A percentile compares a stretch with the other conserved stretches of the same genome.
Conservation (phyloP, 202 grass and related monocot genomes). For the Bolboschoenoplectus hybrid region DNA sequence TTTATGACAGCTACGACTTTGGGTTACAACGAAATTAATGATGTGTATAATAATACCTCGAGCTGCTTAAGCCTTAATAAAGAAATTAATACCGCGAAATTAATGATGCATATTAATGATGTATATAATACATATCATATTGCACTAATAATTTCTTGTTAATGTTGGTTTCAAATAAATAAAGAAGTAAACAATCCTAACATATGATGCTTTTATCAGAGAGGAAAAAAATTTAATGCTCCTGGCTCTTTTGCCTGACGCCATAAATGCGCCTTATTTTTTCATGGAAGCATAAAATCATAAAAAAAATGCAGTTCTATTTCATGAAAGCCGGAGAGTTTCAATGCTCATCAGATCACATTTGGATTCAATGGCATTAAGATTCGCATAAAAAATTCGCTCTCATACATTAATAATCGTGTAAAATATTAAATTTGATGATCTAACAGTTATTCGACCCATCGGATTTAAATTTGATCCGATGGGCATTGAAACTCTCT, state of each 20-base stretch:
- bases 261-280: background rate
- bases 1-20: background rate
- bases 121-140: background rate
- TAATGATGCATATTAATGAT: background rate
- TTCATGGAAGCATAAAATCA: background rate
- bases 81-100: too few species aligned
- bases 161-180: background rate
- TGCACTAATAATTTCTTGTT: background rate
- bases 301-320: too few species aligned
- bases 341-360: too few species aligned
- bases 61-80: background rate
- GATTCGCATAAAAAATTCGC: too few species aligned
- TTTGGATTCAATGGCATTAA: too few species aligned
- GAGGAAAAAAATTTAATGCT: background rate
- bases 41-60: background rate
- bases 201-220: background rate
- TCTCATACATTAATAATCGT: too few species aligned
- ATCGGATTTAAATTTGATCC: too few species aligned
- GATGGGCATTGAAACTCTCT: too few species aligned
- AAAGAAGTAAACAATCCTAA: background rate
- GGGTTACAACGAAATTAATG: slow-evolving; percentile 2
- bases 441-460: too few species aligned
- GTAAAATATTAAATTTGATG: too few species aligned
- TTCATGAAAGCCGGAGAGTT: too few species aligned
- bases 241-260: background rate